phyloP scores from a whole-genome alignment of 768 basidiomycete species.

The Termitomyces sp. region DNA sequence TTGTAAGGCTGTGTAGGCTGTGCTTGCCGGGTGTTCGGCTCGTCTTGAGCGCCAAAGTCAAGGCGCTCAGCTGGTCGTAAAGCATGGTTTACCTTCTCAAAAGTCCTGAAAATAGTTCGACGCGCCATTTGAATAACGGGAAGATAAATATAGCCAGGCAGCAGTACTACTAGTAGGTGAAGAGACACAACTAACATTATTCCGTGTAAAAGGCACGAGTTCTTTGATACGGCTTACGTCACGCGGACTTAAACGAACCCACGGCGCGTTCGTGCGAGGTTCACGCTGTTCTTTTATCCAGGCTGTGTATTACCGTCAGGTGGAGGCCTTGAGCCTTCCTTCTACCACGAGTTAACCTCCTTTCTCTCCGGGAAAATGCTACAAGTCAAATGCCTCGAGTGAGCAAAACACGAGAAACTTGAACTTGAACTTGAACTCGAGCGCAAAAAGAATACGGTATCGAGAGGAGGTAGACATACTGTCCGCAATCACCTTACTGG shows the following conservation, averaged over 20 bases:
- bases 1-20: conserved; percentile 7
- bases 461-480: neutral
- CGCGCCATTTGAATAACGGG: neutral
- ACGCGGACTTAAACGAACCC: neutral
- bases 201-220: neutral
- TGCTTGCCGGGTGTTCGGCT: neutral
- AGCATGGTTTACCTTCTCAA: neutral
- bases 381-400: too few relatives aligned
- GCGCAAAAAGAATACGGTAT: neutral
- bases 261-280: neutral
- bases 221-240: neutral
- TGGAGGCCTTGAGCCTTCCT: too few relatives aligned
- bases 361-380: neutral
- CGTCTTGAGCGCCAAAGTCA: neutral
- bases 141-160: neutral
- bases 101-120: neutral
- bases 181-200: too few relatives aligned
- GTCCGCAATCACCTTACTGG: neutral
- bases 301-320: neutral
- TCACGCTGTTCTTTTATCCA: neutral
- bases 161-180: neutral
- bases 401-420: neutral
- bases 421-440: neutral
- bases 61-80: neutral
- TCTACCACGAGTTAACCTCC: neutral